phyloP scores from a whole-genome alignment of 2,329 filamentous ascomycete species.

The Apiospora aurea region DNA sequence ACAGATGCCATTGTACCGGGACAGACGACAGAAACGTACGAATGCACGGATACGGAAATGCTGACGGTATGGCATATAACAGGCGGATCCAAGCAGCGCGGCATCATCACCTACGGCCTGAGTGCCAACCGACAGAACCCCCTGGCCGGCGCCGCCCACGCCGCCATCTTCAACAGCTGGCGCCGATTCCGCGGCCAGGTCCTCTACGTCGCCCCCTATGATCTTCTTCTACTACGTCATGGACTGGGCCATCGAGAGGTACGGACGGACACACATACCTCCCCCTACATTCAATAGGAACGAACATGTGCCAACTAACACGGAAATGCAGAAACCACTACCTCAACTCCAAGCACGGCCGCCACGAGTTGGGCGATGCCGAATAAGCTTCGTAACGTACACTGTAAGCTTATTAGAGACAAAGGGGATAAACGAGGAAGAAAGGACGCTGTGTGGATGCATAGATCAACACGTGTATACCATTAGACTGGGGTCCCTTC shows the following conservation, averaged over 20 bases:
- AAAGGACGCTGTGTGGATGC: slow-evolving; percentile 10
- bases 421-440: not conserved
- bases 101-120: slow-evolving; percentile 74
- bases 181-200: slow-evolving; percentile 84
- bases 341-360: slow-evolving; percentile 30
- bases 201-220: slow-evolving; percentile 87
- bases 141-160: slow-evolving; percentile 76
- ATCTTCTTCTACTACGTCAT: slow-evolving; percentile 80
- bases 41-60: not conserved
- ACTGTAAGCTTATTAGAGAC: not conserved
- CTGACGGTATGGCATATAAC: slow-evolving; percentile 28
- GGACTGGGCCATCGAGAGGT: slow-evolving; percentile 92
- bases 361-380: slow-evolving; percentile 27
- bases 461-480: slow-evolving; percentile 30
- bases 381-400: slow-evolving; percentile 23
- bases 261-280: slow-evolving; percentile 35
- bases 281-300: not conserved
- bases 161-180: slow-evolving; percentile 93
- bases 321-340: slow-evolving; percentile 28
- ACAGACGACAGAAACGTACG: too few species aligned
- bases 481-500: slow-evolving; percentile 28
- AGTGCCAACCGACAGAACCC: slow-evolving; percentile 88
- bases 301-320: not conserved
- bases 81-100: slow-evolving; percentile 68
- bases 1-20: not conserved